Conservation (phyloP, 2,329 filamentous ascomycete genomes). For the Elsinoe fawcettii region DNA sequence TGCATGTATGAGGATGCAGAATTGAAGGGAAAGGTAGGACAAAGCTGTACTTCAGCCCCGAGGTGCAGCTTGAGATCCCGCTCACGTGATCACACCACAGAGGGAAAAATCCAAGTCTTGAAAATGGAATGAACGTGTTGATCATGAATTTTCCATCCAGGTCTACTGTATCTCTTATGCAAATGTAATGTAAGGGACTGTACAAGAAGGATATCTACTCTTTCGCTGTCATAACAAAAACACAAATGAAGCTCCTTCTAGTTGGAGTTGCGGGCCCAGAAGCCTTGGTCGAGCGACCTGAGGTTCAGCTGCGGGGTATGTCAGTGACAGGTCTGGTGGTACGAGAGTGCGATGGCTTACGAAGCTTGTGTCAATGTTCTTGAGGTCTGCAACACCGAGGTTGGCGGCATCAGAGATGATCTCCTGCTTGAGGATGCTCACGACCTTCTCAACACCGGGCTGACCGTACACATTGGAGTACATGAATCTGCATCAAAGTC, state of each 20-base stretch:
- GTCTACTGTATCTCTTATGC: neutral
- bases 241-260: neutral
- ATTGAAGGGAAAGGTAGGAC: neutral
- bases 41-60: neutral
- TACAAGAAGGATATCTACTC: neutral
- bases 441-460: slow-evolving; percentile 52
- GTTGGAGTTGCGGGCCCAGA: slow-evolving; percentile 3
- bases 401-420: slow-evolving; percentile 27
- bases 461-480: slow-evolving; percentile 51
- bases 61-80: neutral
- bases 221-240: neutral
- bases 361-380: slow-evolving; percentile 20
- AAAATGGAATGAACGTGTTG: neutral
- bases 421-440: slow-evolving; percentile 46
- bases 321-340: neutral
- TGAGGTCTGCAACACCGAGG: slow-evolving; percentile 17
- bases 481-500: slow-evolving; percentile 32
- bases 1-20: neutral
- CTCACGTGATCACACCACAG: neutral
- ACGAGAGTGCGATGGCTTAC: slow-evolving; percentile 15
- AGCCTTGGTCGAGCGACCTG: neutral
- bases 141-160: neutral
- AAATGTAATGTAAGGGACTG: neutral
- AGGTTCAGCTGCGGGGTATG: slow-evolving; percentile 18
- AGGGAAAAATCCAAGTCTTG: neutral